Conservation (phyloP, 345 rosid species). For the Crucihimalaya himalaica region DNA sequence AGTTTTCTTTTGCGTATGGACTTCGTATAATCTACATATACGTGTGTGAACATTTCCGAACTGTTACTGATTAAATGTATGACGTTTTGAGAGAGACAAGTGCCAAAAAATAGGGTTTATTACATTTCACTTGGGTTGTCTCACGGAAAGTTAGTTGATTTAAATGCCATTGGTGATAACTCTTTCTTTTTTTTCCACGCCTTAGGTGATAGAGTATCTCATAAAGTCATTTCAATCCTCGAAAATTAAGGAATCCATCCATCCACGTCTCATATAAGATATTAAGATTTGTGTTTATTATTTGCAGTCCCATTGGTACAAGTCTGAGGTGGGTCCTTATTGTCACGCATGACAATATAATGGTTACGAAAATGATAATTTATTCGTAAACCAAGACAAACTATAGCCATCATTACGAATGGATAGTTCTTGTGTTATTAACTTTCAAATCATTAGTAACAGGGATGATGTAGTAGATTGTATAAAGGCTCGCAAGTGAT, state of each 20-base stretch:
- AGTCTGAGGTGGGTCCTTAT: constrained; percentile 22
- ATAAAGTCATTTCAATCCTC: constrained; percentile 5
- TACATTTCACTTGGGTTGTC: constrained; percentile 20
- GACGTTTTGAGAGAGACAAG: not conserved
- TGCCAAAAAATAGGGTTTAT: not conserved
- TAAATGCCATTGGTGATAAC: constrained; percentile 2
- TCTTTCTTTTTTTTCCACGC: not conserved
- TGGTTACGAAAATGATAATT: constrained; percentile 9
- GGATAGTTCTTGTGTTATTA: not conserved
- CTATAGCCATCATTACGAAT: constrained; percentile 15
- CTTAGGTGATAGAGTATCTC: not conserved
- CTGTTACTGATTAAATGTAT: not conserved
- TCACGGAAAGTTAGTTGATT: constrained; percentile 28
- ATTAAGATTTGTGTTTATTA: not conserved
- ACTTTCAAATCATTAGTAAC: constrained; percentile 4
- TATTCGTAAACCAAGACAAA: constrained; percentile 19
- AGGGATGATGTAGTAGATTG: constrained; percentile 12
- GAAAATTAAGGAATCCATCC: not conserved
- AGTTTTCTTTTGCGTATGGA: not conserved
- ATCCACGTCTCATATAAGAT: not conserved
- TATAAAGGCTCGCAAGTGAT: constrained; percentile 12
- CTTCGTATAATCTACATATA: not conserved
- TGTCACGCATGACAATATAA: constrained; percentile 9
- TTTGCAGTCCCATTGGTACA: not conserved
- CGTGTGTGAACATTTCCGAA: not conserved